phyloP scores from a whole-genome alignment of 352 stramenopile species.

The Pythium rhizo-oryzae region DNA sequence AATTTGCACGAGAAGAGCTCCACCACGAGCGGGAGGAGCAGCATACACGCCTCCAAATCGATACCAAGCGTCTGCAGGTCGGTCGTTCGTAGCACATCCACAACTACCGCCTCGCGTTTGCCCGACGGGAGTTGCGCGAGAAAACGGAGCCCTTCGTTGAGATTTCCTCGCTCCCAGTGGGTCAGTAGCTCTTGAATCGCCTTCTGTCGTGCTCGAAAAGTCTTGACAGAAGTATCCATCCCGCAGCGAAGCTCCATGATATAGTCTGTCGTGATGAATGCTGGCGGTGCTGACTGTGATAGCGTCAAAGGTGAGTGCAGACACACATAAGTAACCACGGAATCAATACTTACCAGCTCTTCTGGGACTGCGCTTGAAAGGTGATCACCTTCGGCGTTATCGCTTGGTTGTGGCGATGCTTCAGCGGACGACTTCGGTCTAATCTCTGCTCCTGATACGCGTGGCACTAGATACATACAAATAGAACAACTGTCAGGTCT shows the following conservation, averaged over 20 bases:
- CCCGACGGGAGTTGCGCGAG: slow-evolving; percentile 62
- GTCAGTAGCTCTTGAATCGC: slow-evolving; percentile 67
- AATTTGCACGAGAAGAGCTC: slow-evolving; percentile 71
- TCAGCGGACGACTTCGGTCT: slow-evolving; percentile 2
- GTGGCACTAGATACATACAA: not conserved
- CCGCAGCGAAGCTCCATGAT: slow-evolving; percentile 84
- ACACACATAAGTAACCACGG: not conserved
- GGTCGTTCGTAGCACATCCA: slow-evolving; percentile 70
- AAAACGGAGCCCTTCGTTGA: slow-evolving; percentile 75
- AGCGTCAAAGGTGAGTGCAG: not conserved
- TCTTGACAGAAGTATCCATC: slow-evolving; percentile 85
- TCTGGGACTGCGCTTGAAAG: not conserved
- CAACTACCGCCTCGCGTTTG: slow-evolving; percentile 71
- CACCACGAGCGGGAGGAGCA: slow-evolving; percentile 76
- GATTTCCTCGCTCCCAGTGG: slow-evolving; percentile 69
- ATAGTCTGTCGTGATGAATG: slow-evolving; percentile 60
- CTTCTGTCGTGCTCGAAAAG: slow-evolving; percentile 70
- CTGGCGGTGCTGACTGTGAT: slow-evolving; percentile 6
- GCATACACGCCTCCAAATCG: slow-evolving; percentile 70
- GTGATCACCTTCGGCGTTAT: not conserved
- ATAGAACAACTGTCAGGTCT: no score
- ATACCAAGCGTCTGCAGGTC: slow-evolving; percentile 64
- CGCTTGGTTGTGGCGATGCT: not conserved
- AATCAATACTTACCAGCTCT: not conserved
- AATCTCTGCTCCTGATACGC: not conserved